Percentiles rank a stretch among this genome's conserved stretches.
Conservation (phyloP, 23 red algal genomes). For the Gracilaria vermiculophylla region DNA sequence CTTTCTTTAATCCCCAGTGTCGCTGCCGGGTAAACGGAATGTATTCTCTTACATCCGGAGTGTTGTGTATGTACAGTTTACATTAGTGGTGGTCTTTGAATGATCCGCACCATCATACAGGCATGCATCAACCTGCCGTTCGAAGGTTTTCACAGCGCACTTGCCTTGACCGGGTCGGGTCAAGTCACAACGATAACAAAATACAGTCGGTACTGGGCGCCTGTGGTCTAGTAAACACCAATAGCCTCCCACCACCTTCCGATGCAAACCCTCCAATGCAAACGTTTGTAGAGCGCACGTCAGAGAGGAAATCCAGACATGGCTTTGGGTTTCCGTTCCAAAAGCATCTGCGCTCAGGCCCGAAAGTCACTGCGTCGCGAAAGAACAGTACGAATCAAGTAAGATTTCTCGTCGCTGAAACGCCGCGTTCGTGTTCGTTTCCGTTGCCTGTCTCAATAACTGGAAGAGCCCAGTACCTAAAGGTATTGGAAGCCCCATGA, state of each 20-base stretch:
- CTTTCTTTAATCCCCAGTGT: background rate
- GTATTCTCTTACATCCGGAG: background rate
- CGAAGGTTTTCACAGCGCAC: no score
- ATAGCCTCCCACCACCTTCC: background rate
- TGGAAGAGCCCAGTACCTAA: slow-evolving; percentile 91
- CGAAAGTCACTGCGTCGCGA: no score
- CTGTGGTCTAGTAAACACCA: no score
- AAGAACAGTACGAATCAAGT: slow-evolving; percentile 4
- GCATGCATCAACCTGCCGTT: background rate
- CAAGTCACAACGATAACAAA: no score
- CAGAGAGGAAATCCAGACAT: no score
- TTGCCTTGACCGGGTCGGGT: no score
- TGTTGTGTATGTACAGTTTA: background rate
- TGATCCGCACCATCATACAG: background rate
- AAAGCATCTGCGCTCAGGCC: no score
- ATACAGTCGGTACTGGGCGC: no score
- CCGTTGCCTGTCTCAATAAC: slow-evolving; percentile 44
- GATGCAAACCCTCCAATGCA: background rate
- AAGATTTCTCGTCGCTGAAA: slow-evolving; percentile 36
- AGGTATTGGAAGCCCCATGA: slow-evolving; percentile 94
- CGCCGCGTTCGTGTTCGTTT: background rate
- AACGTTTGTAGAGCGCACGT: no score
- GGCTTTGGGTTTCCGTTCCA: no score
- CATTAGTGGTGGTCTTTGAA: no score
- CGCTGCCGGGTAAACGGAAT: background rate